Evolutionary conservation across 306 rosid genomes (phyloP), one percentile per base, ranked within the genome.

Genomic region (Cucumis cinereus): DNA sequence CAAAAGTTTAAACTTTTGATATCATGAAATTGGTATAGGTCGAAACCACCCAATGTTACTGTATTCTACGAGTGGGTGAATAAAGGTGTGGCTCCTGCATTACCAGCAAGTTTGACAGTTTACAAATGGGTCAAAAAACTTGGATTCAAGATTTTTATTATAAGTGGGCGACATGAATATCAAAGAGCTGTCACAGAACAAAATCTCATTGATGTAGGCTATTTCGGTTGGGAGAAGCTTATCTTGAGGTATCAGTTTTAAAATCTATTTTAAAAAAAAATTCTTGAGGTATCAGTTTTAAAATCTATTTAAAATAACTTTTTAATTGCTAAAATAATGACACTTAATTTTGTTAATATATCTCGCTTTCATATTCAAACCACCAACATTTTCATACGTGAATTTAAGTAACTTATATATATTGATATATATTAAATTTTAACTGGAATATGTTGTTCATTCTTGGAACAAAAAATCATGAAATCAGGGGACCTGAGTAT

Each of bases 121-220:
- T 91, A 85, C 79, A 80, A 76, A 2, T 82, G 84, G 77, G 84
- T 91, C 22, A 50, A 79, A 63, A 47, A 57, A 41, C 58, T 90
- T 78, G 98, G 94, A 59, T 87, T 88, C 85, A 85, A 47, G 74
- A 82, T 93, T 70, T 84, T 93, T 77, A 85, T 93, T 55, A 60
- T 93, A 30, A 93, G 97, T 2, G 96, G 96, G 40, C 84, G 98
- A 75, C 79, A 77, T 56, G 98, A 91, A 71, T 40, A 62, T 80
- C 97, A 91, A 70, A 85, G 97, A 80, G 80, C 80, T 63, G 85
- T 54, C 70, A 93, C 97, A 0, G 85, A 67, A 78, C 33, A 77
- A 58, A 93, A 93, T 77, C 98, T 91, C 83, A 54, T 80, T 14
- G 36, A 15, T 58, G 83, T 91, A 12, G 97, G 96, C 30, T 93